phyloP scores from a whole-genome alignment of 768 basidiomycete genomes.

The Mycena haematopus region DNA sequence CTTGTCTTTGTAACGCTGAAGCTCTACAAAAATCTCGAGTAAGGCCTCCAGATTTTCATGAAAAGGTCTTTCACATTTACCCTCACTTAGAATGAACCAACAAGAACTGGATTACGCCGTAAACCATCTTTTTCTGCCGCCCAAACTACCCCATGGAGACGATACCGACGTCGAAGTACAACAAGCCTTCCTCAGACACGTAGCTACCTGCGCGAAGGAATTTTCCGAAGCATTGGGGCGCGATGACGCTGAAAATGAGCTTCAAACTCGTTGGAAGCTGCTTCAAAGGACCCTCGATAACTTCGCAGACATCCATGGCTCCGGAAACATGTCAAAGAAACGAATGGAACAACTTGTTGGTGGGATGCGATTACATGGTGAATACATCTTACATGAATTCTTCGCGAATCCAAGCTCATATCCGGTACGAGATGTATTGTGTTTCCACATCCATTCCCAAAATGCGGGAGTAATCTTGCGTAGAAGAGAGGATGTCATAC shows the following conservation, averaged over 20 bases:
- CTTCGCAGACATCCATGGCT: not conserved
- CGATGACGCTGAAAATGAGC: not conserved
- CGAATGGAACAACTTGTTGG: slow-evolving; percentile 28
- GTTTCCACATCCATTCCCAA: slow-evolving; percentile 49
- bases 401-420: not conserved
- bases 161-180: slow-evolving; percentile 38
- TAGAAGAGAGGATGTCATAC: slow-evolving; percentile 33
- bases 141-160: slow-evolving; percentile 45
- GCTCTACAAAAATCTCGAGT: not conserved
- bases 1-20: not conserved
- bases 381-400: not conserved
- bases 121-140: slow-evolving; percentile 52
- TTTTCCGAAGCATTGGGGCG: slow-evolving; percentile 1
- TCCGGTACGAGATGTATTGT: slow-evolving; percentile 40
- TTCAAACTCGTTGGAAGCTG: not conserved
- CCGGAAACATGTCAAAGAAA: not conserved
- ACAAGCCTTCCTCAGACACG: slow-evolving; percentile 32
- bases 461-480: slow-evolving; percentile 55
- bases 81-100: not conserved
- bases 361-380: slow-evolving; percentile 1
- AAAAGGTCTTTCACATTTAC: not conserved
- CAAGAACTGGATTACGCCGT: slow-evolving; percentile 41
- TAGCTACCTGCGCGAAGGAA: slow-evolving; percentile 17
- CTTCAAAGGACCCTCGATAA: not conserved
- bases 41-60: not conserved